A percentile compares a stretch with the other conserved stretches of the same genome.
Evolutionary conservation across 176 grass and related monocot genomes (phyloP).

Genomic region (Carex cristatella): DNA sequence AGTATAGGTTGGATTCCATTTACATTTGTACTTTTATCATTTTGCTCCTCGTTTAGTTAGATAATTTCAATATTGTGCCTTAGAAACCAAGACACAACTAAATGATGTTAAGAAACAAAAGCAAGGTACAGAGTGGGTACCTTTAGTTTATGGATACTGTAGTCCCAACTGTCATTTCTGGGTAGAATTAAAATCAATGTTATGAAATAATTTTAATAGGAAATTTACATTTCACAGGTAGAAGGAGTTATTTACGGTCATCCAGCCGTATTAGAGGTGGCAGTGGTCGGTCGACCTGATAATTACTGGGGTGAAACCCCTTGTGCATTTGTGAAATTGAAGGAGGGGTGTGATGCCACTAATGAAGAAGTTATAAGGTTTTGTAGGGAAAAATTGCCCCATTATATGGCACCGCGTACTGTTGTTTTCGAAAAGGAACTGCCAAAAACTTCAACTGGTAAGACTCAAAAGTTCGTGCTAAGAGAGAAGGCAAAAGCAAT

Average conservation of each 20-base stretch:
- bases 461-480: conserved; percentile 76
- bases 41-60: background rate
- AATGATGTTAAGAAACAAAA: background rate
- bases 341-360: background rate
- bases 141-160: too few species aligned
- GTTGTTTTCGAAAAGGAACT: conserved; percentile 57
- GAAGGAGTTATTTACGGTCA: conserved; percentile 67
- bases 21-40: background rate
- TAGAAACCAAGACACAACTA: background rate
- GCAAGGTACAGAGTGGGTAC: background rate
- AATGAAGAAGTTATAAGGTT: conserved; percentile 60
- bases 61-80: background rate
- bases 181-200: background rate
- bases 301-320: conserved; percentile 91
- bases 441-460: conserved; percentile 86
- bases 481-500: conserved; percentile 64
- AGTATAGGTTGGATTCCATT: background rate
- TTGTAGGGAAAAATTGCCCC: conserved; percentile 54
- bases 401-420: conserved; percentile 66
- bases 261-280: conserved; percentile 58
- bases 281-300: conserved; percentile 65
- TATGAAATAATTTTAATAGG: background rate
- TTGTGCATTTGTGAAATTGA: conserved; percentile 67
- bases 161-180: too few species aligned
- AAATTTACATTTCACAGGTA: conserved; percentile 8